phyloP scores from a whole-genome alignment of 305 asterid genomes.

The Rubia balearica region DNA sequence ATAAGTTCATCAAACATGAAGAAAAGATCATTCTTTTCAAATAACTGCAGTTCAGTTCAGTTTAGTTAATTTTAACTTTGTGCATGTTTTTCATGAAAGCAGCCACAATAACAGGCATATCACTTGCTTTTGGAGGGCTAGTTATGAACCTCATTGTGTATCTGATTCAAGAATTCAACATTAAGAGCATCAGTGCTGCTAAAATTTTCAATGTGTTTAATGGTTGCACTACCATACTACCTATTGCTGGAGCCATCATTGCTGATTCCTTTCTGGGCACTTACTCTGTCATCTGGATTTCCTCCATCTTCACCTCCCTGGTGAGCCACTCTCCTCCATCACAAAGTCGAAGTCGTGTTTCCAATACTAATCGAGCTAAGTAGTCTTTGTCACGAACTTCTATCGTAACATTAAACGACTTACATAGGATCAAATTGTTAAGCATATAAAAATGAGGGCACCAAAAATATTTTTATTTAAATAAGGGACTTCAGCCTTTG shows the following conservation, averaged over 20 bases:
- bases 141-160: slow-evolving; percentile 14
- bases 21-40: background rate
- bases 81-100: slow-evolving; percentile 2
- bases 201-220: slow-evolving; percentile 13
- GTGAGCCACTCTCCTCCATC: background rate
- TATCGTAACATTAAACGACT: background rate
- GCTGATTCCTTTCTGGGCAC: slow-evolving; percentile 19
- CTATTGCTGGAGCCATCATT: slow-evolving; percentile 13
- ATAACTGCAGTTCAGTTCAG: too few species aligned
- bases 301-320: slow-evolving; percentile 13
- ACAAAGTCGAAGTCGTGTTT: background rate
- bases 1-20: background rate
- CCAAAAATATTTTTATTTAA: background rate
- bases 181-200: slow-evolving; percentile 17
- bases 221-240: slow-evolving; percentile 12
- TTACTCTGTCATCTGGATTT: slow-evolving; percentile 19
- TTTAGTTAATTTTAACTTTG: background rate
- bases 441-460: background rate
- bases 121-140: slow-evolving; percentile 16
- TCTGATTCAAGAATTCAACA: slow-evolving; percentile 17
- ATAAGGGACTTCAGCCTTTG: background rate
- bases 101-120: slow-evolving; percentile 14
- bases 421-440: background rate
- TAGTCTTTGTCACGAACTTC: too few species aligned
- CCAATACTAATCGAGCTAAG: background rate